Evolutionary conservation across 805 yeast species (phyloP).

Genomic region (Cephaloascus albidus): DNA sequence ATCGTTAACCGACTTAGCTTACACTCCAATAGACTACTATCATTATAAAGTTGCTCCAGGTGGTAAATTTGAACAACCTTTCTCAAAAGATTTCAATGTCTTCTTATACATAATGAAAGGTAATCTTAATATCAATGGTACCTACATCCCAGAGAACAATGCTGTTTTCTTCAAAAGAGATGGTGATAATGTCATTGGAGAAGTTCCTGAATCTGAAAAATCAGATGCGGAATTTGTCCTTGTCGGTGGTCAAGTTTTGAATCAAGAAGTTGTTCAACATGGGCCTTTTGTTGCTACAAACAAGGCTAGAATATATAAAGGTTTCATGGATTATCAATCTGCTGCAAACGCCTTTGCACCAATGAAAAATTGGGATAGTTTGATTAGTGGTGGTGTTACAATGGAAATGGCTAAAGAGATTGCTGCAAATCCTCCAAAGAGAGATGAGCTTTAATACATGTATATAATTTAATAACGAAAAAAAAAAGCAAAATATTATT

Average conservation of each 20-base stretch:
- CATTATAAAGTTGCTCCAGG: slow-evolving; percentile 59
- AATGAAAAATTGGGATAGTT: slow-evolving; percentile 45
- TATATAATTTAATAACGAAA: background rate
- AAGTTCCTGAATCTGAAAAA: slow-evolving; percentile 29
- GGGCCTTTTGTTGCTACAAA: slow-evolving; percentile 87
- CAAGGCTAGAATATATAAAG: slow-evolving; percentile 55
- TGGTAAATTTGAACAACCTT: slow-evolving; percentile 49
- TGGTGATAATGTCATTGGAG: slow-evolving; percentile 54
- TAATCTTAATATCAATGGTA: slow-evolving; percentile 35
- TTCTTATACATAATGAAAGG: slow-evolving; percentile 67
- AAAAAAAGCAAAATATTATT: background rate
- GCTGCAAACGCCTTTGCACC: slow-evolving; percentile 65
- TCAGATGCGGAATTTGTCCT: slow-evolving; percentile 53
- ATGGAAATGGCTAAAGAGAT: background rate
- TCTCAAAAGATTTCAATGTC: slow-evolving; percentile 54
- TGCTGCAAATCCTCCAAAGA: background rate
- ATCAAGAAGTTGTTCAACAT: slow-evolving; percentile 74
- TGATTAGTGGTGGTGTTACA: slow-evolving; percentile 1
- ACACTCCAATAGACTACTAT: slow-evolving; percentile 72
- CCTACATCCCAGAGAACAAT: slow-evolving; percentile 32
- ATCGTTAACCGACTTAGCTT: slow-evolving; percentile 65
- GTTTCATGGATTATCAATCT: slow-evolving; percentile 62
- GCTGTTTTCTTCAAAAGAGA: slow-evolving; percentile 59
- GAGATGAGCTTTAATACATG: background rate
- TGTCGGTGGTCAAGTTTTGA: slow-evolving; percentile 66